Conservation (phyloP, 2,329 filamentous ascomycete species). For the Cladosporium sp. region DNA sequence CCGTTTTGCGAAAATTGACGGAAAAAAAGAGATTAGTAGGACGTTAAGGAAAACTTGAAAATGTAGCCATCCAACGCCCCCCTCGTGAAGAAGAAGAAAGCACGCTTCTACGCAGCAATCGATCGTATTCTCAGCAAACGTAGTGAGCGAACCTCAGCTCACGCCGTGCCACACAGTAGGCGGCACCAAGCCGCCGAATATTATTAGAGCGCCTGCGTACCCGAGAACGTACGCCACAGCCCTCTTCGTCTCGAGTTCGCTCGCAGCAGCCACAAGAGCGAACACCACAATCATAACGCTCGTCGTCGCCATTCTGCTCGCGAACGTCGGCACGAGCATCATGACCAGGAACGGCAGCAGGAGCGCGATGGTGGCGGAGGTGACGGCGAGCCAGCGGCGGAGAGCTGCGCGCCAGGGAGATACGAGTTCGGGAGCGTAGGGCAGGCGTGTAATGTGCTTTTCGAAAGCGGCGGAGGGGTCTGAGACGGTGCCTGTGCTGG, state of each 20-base stretch:
- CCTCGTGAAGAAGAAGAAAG: no score
- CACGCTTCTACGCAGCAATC: not conserved
- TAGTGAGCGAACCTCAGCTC: not conserved
- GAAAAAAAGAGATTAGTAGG: not conserved
- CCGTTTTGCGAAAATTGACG: not conserved
- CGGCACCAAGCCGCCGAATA: conserved; percentile 6
- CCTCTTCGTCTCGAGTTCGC: conserved; percentile 1
- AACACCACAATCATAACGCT: conserved; percentile 11
- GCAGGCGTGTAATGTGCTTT: conserved; percentile 10
- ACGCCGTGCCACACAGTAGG: not conserved
- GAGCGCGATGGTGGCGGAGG: conserved; percentile 9
- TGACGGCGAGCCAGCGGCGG: conserved; percentile 5
- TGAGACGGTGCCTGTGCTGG: not conserved
- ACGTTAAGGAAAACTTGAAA: not conserved
- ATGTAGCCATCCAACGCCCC: not conserved
- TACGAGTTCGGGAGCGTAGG: not conserved
- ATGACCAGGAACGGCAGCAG: conserved; percentile 17
- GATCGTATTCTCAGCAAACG: not conserved
- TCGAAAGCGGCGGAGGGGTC: conserved; percentile 4
- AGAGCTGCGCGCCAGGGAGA: conserved; percentile 4
- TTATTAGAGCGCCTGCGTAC: not conserved
- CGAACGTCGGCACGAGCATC: conserved; percentile 11
- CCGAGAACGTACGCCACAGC: conserved; percentile 13
- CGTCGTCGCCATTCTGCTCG: conserved; percentile 5
- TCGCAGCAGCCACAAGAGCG: conserved; percentile 11